Evolutionary conservation across 1,139 yeast species (phyloP), one percentile per base, ranked within the genome.

Genomic region (Debaryomycetaceae sp.): DNA sequence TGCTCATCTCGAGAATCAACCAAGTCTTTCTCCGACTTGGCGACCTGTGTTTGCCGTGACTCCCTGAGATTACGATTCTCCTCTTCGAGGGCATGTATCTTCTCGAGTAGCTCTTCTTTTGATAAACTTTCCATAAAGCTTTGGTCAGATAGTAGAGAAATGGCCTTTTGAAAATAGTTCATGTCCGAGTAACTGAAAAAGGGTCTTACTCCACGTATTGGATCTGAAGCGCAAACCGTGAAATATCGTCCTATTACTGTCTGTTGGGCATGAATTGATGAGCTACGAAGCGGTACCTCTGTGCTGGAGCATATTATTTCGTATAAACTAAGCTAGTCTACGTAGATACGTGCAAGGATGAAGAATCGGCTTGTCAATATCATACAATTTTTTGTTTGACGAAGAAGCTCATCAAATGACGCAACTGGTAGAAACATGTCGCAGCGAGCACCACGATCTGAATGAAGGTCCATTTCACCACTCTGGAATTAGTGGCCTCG

Each of bases 351-450:
- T 17, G 34, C 20, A 17, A 13, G 9, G 11, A 40, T 24, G 31
- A 11, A 13, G 11, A 27, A 27, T 27, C 8, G 31, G 31, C 31
- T 11, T 17, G 8, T 34, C 23, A 8, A 11, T 37, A 17, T 55
- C 62, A 74, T 33, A 75, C 78, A 56, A 75, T 73, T 62, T 75
- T 75, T 60, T 75, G 80, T 61, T 75, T 75, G 50, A 74, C 78
- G 49, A 75, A 75, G 68, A 75, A 75, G 39, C 76, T 57, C 72
- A 73, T 74, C 71, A 75, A 74, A 59, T 74, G 79, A 47, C 70
- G 70, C 59, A 75, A 69, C 58, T 75, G 80, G 63, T 73, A 75
- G 47, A 69, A 63, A 57, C 79, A 74, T 31, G 80, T 72, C 44
- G 76, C 78, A 36, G 72, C 60, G 63, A 75, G 72, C 11, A 75